Evolutionary conservation across 176 grass and related monocot genomes (phyloP).

Genomic region (Rhipidocladum racemiflorum): DNA sequence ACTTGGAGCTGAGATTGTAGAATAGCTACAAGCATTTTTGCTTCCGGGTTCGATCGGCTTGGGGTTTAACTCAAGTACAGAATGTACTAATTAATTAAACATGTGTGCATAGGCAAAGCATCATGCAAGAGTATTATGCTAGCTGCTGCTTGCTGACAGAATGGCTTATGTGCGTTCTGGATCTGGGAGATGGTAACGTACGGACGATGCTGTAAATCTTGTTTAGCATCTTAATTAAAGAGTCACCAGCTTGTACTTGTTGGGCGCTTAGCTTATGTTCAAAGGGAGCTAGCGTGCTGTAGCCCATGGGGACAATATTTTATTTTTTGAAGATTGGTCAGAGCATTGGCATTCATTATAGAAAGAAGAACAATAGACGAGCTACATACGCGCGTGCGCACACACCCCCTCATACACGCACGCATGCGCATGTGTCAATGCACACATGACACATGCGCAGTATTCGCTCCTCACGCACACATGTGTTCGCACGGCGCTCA

Average conservation of each 20-base stretch:
- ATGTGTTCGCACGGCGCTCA: no score
- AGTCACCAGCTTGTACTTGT: not conserved
- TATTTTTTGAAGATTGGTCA: no score
- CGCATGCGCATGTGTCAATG: no score
- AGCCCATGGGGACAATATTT: not conserved
- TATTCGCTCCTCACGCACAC: no score
- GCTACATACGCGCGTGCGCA: no score
- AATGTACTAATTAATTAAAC: not conserved
- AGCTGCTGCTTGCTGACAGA: constrained; percentile 4
- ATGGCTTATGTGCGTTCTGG: not conserved
- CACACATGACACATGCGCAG: no score
- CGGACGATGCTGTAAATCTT: not conserved
- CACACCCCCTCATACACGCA: no score
- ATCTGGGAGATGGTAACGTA: not conserved
- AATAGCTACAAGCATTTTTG: not conserved
- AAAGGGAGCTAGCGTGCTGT: not conserved
- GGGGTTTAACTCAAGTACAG: not conserved
- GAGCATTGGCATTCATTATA: no score
- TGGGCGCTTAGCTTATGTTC: not conserved
- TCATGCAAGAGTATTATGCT: not conserved
- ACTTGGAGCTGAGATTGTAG: constrained; percentile 52
- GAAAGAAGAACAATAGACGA: no score
- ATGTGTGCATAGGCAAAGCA: constrained; percentile 19
- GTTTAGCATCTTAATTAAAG: constrained; percentile 11
- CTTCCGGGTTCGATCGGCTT: not conserved